Percentiles rank a stretch among this genome's conserved stretches.
Evolutionary conservation across 371 early-diverging fungal species (phyloP).

Genomic region (Sporodiniella umbellata): DNA sequence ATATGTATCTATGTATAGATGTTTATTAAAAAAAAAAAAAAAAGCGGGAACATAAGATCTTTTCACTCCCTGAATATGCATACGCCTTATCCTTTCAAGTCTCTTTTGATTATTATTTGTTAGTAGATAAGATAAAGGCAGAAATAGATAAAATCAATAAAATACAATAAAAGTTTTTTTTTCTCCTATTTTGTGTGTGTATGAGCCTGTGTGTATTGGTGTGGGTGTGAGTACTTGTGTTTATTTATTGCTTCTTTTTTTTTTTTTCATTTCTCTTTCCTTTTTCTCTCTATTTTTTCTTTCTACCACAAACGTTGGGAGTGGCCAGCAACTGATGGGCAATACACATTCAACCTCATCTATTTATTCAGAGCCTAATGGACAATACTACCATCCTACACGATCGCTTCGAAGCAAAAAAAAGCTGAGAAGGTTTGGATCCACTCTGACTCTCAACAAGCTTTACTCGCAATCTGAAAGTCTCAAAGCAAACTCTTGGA

Average conservation of each 20-base stretch:
- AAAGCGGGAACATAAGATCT: too few species aligned
- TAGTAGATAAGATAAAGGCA: too few species aligned
- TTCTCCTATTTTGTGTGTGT: too few species aligned
- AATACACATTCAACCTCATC: constrained; percentile 13
- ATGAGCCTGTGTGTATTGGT: too few species aligned
- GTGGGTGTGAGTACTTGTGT: too few species aligned
- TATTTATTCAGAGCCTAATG: constrained; percentile 15
- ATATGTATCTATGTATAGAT: background rate
- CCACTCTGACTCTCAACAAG: constrained; percentile 14
- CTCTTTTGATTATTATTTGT: too few species aligned
- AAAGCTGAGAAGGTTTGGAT: constrained; percentile 12
- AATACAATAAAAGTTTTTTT: too few species aligned
- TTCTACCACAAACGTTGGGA: background rate
- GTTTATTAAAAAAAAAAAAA: too few species aligned
- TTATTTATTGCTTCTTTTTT: background rate
- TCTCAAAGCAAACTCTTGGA: constrained; percentile 16
- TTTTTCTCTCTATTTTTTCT: background rate
- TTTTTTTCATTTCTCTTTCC: background rate
- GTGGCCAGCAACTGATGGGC: constrained; percentile 4
- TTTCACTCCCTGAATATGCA: too few species aligned
- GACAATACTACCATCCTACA: constrained; percentile 1
- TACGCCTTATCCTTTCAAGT: too few species aligned
- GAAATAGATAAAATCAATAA: too few species aligned
- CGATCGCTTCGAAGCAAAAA: background rate
- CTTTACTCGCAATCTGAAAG: constrained; percentile 11